A percentile compares a stretch with the other conserved stretches of the same genome.
Conservation (phyloP, 495 filamentous ascomycete genomes). For the Xanthoparmelia taractica region DNA sequence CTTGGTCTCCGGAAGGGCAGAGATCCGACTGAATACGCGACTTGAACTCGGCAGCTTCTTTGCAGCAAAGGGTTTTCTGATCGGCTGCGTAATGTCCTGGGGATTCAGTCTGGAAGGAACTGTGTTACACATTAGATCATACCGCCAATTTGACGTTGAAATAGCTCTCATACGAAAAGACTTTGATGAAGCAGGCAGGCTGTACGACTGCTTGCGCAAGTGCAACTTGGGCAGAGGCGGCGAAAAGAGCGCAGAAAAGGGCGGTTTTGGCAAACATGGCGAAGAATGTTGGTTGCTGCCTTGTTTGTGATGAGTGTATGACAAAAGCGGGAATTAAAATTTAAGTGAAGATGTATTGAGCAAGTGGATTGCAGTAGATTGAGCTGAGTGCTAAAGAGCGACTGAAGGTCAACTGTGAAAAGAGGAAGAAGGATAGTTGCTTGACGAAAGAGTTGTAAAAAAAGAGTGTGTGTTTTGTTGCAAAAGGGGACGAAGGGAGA, state of each 20-base stretch:
- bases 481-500: constrained; percentile 7
- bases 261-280: constrained; percentile 33
- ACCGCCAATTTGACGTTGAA: background rate
- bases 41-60: constrained; percentile 21
- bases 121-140: constrained; percentile 22
- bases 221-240: constrained; percentile 28
- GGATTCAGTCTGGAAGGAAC: constrained; percentile 25
- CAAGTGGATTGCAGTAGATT: constrained; percentile 1
- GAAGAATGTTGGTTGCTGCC: constrained; percentile 16
- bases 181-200: constrained; percentile 37
- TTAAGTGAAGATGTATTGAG: constrained; percentile 18
- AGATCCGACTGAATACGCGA: constrained; percentile 18
- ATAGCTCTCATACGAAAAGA: constrained; percentile 30
- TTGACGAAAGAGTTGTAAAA: constrained; percentile 4
- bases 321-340: background rate
- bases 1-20: constrained; percentile 17
- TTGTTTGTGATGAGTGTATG: constrained; percentile 2
- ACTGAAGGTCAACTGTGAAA: constrained; percentile 21
- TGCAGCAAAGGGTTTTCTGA: constrained; percentile 23
- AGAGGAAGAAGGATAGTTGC: background rate
- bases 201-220: constrained; percentile 27
- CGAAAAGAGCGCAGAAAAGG: constrained; percentile 29
- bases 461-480: constrained; percentile 1
- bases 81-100: constrained; percentile 27
- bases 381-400: constrained; percentile 23